Conservation (phyloP, 176 grass and related monocot species). For the Dendrocalamus sinicus region DNA sequence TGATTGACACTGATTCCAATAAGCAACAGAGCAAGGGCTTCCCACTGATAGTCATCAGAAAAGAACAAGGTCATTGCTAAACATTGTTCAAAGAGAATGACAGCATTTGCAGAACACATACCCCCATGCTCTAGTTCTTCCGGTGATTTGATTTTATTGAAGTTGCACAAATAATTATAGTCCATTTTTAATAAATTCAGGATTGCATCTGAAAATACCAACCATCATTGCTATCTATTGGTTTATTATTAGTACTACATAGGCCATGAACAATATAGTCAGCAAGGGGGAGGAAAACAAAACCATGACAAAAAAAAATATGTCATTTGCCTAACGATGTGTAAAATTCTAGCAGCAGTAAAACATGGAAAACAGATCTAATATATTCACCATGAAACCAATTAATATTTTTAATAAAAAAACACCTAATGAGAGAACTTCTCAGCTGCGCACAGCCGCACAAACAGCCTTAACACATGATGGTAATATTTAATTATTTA, state of each 20-base stretch:
- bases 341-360: constrained; percentile 16
- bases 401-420: background rate
- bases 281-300: background rate
- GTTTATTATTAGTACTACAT: constrained; percentile 51
- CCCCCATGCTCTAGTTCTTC: background rate
- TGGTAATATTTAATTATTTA: background rate
- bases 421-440: background rate
- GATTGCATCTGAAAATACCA: background rate
- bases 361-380: background rate
- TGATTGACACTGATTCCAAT: constrained; percentile 99
- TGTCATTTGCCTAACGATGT: constrained; percentile 9
- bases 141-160: constrained; percentile 18
- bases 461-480: background rate
- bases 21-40: constrained; percentile 95
- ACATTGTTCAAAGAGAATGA: constrained; percentile 16
- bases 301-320: constrained; percentile 12
- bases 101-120: background rate
- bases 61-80: constrained; percentile 31
- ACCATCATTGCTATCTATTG: constrained; percentile 9
- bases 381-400: background rate
- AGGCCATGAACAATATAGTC: constrained; percentile 17
- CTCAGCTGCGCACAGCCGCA: background rate
- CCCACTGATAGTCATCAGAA: constrained; percentile 66
- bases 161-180: background rate
- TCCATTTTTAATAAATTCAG: constrained; percentile 13